These are phyloP conservation scores for Galerina sulciceps DNA, from an alignment of 768 basidiomycete genomes.

Conservation along the genomic window DNA sequence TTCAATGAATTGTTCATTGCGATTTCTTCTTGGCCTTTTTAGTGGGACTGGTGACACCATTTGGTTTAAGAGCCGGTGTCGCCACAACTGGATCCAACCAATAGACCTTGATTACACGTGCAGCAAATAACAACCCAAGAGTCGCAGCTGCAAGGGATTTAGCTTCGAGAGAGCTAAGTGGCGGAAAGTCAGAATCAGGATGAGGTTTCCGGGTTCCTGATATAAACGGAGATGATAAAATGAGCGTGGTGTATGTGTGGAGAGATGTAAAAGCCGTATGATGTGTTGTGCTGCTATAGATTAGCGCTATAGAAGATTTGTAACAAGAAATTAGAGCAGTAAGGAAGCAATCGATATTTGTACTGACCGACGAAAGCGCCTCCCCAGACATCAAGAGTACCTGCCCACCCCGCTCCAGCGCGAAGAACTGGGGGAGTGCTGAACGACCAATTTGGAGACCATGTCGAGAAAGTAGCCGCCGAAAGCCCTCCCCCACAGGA, in stretches of 20 bases:
- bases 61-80: neutral
- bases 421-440: constrained; percentile 50
- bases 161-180: constrained; percentile 30
- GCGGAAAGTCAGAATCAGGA: constrained; percentile 24
- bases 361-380: constrained; percentile 48
- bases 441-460: constrained; percentile 48
- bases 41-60: neutral
- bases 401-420: constrained; percentile 40
- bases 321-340: neutral
- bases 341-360: neutral
- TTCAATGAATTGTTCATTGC: constrained; percentile 1
- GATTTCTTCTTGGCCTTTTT: constrained; percentile 20
- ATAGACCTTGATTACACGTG: constrained; percentile 33
- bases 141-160: constrained; percentile 35
- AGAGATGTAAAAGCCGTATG: constrained; percentile 33
- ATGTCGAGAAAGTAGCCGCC: constrained; percentile 47
- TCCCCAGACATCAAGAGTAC: constrained; percentile 55
- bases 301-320: constrained; percentile 24
- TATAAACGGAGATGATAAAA: constrained; percentile 20
- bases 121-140: constrained; percentile 37
- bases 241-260: constrained; percentile 22
- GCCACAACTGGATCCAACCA: constrained; percentile 23
- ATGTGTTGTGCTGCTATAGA: constrained; percentile 34
- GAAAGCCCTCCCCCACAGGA: constrained; percentile 50
- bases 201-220: constrained; percentile 24